Percentiles rank a stretch among this genome's conserved stretches.
These are phyloP conservation scores for Cynanchum wilfordii DNA, from an alignment of 257 asterid genomes.

Conservation along the genomic window DNA sequence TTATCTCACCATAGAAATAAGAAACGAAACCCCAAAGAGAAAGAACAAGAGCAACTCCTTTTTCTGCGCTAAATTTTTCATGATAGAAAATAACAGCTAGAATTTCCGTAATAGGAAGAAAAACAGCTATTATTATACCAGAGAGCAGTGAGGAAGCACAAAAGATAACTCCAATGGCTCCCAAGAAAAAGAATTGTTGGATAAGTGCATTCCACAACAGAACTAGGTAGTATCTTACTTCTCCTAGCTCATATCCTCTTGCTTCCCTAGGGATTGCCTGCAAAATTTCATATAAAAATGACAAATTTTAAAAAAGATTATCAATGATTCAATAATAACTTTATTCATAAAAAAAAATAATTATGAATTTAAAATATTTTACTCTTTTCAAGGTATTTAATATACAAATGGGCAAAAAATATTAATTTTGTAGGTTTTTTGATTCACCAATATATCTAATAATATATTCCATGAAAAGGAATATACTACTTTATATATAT, in stretches of 20 bases:
- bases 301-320: too few relatives aligned
- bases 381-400: too few relatives aligned
- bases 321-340: too few relatives aligned
- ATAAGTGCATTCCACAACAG: conserved; percentile 11
- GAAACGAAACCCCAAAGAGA: conserved; percentile 35
- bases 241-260: conserved; percentile 23
- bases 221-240: conserved; percentile 19
- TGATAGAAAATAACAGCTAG: conserved; percentile 12
- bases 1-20: conserved; percentile 24
- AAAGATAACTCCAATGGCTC: conserved; percentile 23
- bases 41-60: conserved; percentile 21
- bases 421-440: too few relatives aligned
- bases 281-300: background rate
- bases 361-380: too few relatives aligned
- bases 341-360: too few relatives aligned
- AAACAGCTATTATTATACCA: conserved; percentile 3
- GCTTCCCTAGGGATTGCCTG: conserved; percentile 27
- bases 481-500: too few relatives aligned
- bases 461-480: too few relatives aligned
- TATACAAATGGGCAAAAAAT: too few relatives aligned
- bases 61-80: conserved; percentile 18
- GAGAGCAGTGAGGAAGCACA: conserved; percentile 21
- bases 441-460: too few relatives aligned
- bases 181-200: conserved; percentile 22
- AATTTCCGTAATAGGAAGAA: conserved; percentile 12